phyloP scores from a whole-genome alignment of 2,329 filamentous ascomycete species.

The Neonectria sp. region DNA sequence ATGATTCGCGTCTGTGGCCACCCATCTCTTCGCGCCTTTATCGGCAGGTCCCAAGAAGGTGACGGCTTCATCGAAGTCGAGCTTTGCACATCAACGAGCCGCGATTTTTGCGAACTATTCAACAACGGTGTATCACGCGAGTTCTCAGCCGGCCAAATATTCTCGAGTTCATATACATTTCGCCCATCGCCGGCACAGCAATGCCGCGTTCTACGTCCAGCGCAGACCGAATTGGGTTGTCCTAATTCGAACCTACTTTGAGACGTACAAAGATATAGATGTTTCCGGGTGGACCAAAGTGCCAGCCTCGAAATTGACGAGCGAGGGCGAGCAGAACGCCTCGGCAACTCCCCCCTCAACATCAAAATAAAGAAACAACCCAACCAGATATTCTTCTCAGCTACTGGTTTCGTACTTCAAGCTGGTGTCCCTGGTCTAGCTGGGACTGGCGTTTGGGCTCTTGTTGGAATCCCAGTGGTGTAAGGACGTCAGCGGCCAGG shows the following conservation, averaged over 20 bases:
- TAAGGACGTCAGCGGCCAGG: no score
- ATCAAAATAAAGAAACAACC: constrained; percentile 8
- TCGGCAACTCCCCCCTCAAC: background rate
- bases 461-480: background rate
- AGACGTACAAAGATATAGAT: background rate
- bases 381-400: constrained; percentile 15
- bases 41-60: constrained; percentile 57
- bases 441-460: constrained; percentile 28
- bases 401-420: constrained; percentile 36
- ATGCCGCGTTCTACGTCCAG: background rate
- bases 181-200: background rate
- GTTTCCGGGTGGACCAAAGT: background rate
- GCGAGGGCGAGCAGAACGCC: no score
- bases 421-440: constrained; percentile 33
- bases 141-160: constrained; percentile 53
- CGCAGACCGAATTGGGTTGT: background rate
- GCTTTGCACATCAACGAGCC: constrained; percentile 57
- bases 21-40: constrained; percentile 53
- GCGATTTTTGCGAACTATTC: constrained; percentile 57
- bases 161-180: constrained; percentile 48
- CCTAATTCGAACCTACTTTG: background rate
- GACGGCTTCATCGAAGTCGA: constrained; percentile 53
- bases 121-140: constrained; percentile 50
- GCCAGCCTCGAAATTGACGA: background rate
- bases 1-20: constrained; percentile 51